Percentiles rank a stretch among this genome's conserved stretches.
Conservation (phyloP, 352 stramenopile genomes). For the Globisporangium uncinulatum region DNA sequence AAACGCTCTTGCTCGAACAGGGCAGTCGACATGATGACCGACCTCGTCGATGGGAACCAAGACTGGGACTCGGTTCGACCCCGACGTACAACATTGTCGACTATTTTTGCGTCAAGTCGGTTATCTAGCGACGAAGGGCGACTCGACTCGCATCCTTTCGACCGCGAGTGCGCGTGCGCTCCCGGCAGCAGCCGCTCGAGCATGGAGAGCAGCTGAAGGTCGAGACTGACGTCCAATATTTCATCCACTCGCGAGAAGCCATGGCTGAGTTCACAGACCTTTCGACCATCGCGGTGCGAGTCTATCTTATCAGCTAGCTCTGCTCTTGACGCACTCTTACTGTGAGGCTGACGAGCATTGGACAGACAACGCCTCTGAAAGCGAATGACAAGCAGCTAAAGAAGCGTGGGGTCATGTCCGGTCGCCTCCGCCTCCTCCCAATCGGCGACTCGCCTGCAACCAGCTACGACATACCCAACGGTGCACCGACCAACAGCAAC, state of each 20-base stretch:
- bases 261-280: constrained; percentile 57
- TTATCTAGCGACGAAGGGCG: neutral
- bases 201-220: constrained; percentile 7
- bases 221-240: neutral
- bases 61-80: too few species aligned
- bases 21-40: neutral
- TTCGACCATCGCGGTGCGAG: constrained; percentile 24
- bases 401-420: constrained; percentile 37
- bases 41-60: too few species aligned
- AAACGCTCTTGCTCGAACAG: neutral
- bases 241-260: constrained; percentile 14
- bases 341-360: neutral
- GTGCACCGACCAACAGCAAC: constrained; percentile 18
- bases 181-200: neutral
- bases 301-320: too few species aligned
- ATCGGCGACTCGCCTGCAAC: constrained; percentile 28
- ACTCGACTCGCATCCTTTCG: neutral
- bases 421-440: constrained; percentile 44
- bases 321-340: too few species aligned
- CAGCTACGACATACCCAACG: constrained; percentile 20
- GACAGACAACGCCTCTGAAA: constrained; percentile 25
- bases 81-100: neutral
- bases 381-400: constrained; percentile 34
- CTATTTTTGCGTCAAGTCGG: constrained; percentile 2
- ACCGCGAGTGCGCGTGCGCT: neutral